phyloP scores from a whole-genome alignment of 1,284 basidiomycete genomes.

The Malassezia arunalokei region DNA sequence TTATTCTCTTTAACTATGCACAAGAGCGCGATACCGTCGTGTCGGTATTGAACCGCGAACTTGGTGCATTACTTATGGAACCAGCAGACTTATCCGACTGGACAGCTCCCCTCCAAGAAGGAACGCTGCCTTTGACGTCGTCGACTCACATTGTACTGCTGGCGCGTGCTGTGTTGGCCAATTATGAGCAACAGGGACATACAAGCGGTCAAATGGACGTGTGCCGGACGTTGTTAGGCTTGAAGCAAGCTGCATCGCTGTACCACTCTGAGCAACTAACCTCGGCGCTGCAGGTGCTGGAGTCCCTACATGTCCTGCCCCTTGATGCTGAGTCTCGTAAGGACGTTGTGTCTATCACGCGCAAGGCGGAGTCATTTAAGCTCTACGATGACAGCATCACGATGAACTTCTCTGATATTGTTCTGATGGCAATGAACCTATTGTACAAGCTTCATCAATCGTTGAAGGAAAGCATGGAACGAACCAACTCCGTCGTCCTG shows the following conservation, averaged over 20 bases:
- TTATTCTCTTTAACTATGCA: conserved; percentile 89
- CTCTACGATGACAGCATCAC: conserved; percentile 73
- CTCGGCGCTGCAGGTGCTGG: conserved; percentile 69
- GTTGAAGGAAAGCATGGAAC: conserved; percentile 36
- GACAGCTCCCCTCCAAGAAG: conserved; percentile 12
- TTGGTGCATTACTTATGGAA: conserved; percentile 56
- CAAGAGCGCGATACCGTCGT: conserved; percentile 82
- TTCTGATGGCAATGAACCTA: conserved; percentile 86
- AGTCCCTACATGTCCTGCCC: conserved; percentile 77
- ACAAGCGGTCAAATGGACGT: conserved; percentile 61
- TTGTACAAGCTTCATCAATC: conserved; percentile 52
- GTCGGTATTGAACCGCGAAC: conserved; percentile 69
- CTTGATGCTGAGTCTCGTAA: conserved; percentile 54
- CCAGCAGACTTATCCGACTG: conserved; percentile 15
- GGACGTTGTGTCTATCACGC: conserved; percentile 72
- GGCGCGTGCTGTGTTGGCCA: conserved; percentile 67
- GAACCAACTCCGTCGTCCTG: conserved; percentile 25
- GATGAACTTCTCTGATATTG: conserved; percentile 74
- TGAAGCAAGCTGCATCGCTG: conserved; percentile 68
- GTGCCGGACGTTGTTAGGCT: conserved; percentile 57
- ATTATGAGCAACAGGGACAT: conserved; percentile 68
- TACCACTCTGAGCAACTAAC: conserved; percentile 64
- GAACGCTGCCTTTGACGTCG: conserved; percentile 45
- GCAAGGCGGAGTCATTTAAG: conserved; percentile 78
- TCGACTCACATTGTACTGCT: conserved; percentile 61